phyloP scores from a whole-genome alignment of 352 stramenopile species.

The Phytopythium delawarense region DNA sequence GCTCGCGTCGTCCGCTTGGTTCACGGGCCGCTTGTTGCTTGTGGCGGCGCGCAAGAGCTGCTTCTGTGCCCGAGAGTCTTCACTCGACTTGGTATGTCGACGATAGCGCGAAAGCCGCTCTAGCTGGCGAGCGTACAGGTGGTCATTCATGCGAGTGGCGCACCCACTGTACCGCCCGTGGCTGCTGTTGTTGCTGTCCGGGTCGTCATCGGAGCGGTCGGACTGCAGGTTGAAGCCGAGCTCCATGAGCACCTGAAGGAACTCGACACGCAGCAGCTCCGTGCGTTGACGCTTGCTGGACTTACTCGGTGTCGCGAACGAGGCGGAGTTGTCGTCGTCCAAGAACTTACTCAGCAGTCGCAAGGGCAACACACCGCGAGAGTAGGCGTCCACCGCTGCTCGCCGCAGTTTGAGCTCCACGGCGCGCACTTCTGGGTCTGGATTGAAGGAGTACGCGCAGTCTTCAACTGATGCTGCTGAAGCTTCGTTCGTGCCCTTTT shows the following conservation, averaged over 20 bases:
- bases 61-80: constrained; percentile 45
- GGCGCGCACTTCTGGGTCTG: constrained; percentile 71
- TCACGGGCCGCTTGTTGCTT: constrained; percentile 19
- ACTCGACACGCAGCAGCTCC: constrained; percentile 81
- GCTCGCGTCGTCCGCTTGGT: constrained; percentile 24
- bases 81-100: constrained; percentile 34
- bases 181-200: constrained; percentile 6
- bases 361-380: constrained; percentile 65
- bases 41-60: constrained; percentile 52
- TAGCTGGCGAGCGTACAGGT: constrained; percentile 78
- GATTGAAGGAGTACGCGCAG: constrained; percentile 81
- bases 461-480: constrained; percentile 12
- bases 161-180: constrained; percentile 8
- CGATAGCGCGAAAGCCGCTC: constrained; percentile 66
- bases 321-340: constrained; percentile 24
- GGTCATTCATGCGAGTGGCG: constrained; percentile 55
- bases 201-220: constrained; percentile 23
- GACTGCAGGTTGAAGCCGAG: constrained; percentile 84
- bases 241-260: constrained; percentile 92
- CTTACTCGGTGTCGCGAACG: constrained; percentile 3
- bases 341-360: constrained; percentile 68
- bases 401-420: constrained; percentile 86
- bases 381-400: constrained; percentile 62
- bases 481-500: background rate
- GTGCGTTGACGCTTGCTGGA: constrained; percentile 13